Evolutionary conservation across 306 rosid genomes (phyloP).

Genomic region (Herpetospermum pedunculosum): DNA sequence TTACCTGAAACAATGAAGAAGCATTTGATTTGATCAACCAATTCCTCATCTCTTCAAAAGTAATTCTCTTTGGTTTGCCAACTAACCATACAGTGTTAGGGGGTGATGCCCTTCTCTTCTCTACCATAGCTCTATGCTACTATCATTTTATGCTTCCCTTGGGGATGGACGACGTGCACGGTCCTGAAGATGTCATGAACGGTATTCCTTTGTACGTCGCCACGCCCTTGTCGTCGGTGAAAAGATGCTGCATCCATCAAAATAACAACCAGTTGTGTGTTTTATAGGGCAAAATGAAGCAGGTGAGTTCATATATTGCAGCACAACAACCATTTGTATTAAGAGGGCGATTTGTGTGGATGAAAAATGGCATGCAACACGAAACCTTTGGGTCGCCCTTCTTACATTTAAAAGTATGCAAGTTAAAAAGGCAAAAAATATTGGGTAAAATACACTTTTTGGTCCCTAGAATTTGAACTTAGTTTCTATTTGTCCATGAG

Average conservation of each 20-base stretch:
- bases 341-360: too few relatives aligned
- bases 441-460: too few relatives aligned
- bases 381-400: neutral
- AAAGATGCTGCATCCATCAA: slow-evolving; percentile 65
- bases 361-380: neutral
- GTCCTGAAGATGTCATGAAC: slow-evolving; percentile 84
- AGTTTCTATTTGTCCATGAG: too few relatives aligned
- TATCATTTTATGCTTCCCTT: slow-evolving; percentile 56
- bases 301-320: neutral
- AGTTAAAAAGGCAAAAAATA: neutral
- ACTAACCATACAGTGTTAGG: neutral
- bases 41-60: neutral
- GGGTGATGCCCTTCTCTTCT: neutral
- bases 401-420: neutral
- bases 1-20: neutral
- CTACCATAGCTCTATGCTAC: neutral
- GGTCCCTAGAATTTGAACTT: too few relatives aligned
- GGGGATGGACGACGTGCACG: slow-evolving; percentile 66
- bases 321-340: too few relatives aligned
- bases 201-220: slow-evolving; percentile 90
- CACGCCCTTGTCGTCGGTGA: slow-evolving; percentile 71
- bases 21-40: neutral
- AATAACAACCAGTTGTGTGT: neutral
- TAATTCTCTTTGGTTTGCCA: neutral
- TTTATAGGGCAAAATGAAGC: neutral